Percentiles rank a stretch among this genome's conserved stretches.
Evolutionary conservation across 352 stramenopile species (phyloP).

Genomic region (Pythium pyrilobum): DNA sequence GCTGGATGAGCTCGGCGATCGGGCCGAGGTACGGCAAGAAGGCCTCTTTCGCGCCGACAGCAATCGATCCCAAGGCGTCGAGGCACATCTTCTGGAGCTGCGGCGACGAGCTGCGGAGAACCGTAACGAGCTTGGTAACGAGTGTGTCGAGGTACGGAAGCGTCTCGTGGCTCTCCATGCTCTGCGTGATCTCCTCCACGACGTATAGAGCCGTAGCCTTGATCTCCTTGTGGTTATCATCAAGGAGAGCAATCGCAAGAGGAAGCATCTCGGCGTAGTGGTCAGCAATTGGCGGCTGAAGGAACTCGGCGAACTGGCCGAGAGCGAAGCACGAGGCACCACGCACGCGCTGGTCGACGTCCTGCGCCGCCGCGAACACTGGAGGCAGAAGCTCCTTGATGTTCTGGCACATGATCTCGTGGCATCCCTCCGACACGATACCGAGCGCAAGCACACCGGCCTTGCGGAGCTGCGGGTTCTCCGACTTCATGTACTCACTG

Average conservation of each 20-base stretch:
- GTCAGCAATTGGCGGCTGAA: constrained; percentile 95
- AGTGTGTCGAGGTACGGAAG: constrained; percentile 93
- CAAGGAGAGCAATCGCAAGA: constrained; percentile 93
- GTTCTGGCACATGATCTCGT: constrained; percentile 93
- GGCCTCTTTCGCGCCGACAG: constrained; percentile 95
- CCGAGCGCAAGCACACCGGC: constrained; percentile 95
- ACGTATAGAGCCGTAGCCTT: constrained; percentile 97
- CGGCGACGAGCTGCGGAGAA: constrained; percentile 90
- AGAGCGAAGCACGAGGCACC: constrained; percentile 97
- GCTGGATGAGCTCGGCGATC: constrained; percentile 83
- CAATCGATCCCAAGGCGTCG: constrained; percentile 94
- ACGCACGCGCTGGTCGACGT: constrained; percentile 91
- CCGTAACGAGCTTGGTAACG: constrained; percentile 93
- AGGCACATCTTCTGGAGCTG: constrained; percentile 97
- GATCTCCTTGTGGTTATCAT: constrained; percentile 92
- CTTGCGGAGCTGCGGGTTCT: constrained; percentile 91
- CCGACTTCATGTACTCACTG: constrained; percentile 88
- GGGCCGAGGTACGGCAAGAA: constrained; percentile 95
- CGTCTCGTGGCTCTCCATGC: constrained; percentile 94
- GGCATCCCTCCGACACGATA: constrained; percentile 96
- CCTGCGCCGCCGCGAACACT: constrained; percentile 88
- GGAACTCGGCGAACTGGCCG: constrained; percentile 98
- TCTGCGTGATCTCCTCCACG: constrained; percentile 98
- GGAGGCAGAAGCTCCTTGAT: constrained; percentile 91
- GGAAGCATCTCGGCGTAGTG: constrained; percentile 95